phyloP scores from a whole-genome alignment of 1,284 basidiomycete species.

The Ceratobasidium theobromae region DNA sequence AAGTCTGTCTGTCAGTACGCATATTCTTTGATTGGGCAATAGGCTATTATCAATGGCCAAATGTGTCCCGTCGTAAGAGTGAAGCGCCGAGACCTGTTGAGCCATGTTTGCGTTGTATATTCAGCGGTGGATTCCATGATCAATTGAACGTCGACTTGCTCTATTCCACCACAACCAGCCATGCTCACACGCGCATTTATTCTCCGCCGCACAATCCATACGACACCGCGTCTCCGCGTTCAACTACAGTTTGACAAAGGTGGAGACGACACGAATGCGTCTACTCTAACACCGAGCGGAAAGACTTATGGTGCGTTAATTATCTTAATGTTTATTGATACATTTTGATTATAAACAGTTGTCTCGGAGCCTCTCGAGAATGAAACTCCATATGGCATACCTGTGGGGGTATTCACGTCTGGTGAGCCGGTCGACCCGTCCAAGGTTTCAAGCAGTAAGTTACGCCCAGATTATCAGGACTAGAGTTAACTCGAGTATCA shows the following conservation, averaged over 20 bases:
- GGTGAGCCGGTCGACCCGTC: constrained; percentile 12
- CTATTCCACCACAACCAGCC: too few species aligned
- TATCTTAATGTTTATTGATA: not conserved
- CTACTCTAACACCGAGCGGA: not conserved
- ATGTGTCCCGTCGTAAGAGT: too few species aligned
- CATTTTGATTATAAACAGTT: not conserved
- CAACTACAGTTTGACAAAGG: too few species aligned
- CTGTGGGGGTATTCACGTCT: constrained; percentile 15
- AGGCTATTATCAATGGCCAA: too few species aligned
- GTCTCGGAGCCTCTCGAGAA: constrained; percentile 20
- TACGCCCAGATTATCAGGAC: not conserved
- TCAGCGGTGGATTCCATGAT: too few species aligned
- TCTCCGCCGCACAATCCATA: constrained; percentile 3
- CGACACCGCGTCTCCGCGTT: too few species aligned
- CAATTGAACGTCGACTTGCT: too few species aligned
- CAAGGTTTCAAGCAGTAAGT: constrained; percentile 22
- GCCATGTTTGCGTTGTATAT: too few species aligned
- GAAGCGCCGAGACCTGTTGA: too few species aligned
- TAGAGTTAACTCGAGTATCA: not conserved
- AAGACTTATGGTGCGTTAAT: constrained; percentile 9
- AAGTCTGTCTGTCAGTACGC: too few species aligned
- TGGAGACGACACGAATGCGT: not conserved
- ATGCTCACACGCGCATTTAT: too few species aligned
- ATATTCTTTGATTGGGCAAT: too few species aligned
- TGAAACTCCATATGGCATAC: constrained; percentile 24